Conservation (phyloP, 306 rosid genomes). For the Begonia peltatifolia region DNA sequence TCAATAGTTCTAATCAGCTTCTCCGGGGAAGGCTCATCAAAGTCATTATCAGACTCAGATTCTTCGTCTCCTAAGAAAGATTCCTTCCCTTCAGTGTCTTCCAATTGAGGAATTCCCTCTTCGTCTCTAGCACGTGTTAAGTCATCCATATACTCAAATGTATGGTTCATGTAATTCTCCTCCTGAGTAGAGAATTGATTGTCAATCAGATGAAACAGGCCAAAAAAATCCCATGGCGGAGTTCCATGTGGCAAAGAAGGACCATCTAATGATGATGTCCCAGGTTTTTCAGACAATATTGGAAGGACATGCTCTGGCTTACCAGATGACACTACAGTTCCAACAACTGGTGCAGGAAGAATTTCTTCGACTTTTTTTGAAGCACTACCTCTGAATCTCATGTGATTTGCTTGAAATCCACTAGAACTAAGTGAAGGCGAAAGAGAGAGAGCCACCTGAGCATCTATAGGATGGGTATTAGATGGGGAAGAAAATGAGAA, state of each 20-base stretch:
- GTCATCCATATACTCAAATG: slow-evolving; percentile 32
- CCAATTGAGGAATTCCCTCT: slow-evolving; percentile 59
- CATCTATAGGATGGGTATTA: slow-evolving; percentile 33
- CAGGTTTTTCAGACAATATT: slow-evolving; percentile 24
- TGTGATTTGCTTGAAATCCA: slow-evolving; percentile 46
- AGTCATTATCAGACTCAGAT: slow-evolving; percentile 74
- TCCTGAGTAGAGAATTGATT: slow-evolving; percentile 65
- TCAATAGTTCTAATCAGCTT: slow-evolving; percentile 59
- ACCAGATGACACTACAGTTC: slow-evolving; percentile 46
- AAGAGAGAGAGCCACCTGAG: slow-evolving; percentile 30
- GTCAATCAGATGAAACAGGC: slow-evolving; percentile 56
- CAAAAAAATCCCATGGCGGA: slow-evolving; percentile 86
- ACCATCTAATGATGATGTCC: slow-evolving; percentile 30
- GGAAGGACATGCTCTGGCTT: slow-evolving; percentile 27
- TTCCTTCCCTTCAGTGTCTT: slow-evolving; percentile 53
- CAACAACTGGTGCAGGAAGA: slow-evolving; percentile 36
- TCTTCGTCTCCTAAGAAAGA: slow-evolving; percentile 41
- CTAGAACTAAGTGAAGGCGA: slow-evolving; percentile 52
- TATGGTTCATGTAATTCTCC: slow-evolving; percentile 29
- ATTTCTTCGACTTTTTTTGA: slow-evolving; percentile 55
- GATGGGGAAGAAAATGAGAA: slow-evolving; percentile 53
- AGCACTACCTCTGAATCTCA: slow-evolving; percentile 43
- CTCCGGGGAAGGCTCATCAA: slow-evolving; percentile 62
- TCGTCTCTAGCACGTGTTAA: slow-evolving; percentile 37
- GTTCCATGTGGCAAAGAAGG: slow-evolving; percentile 44